phyloP scores from a whole-genome alignment of 2,329 filamentous ascomycete species.

The Aspergillus floridensis region DNA sequence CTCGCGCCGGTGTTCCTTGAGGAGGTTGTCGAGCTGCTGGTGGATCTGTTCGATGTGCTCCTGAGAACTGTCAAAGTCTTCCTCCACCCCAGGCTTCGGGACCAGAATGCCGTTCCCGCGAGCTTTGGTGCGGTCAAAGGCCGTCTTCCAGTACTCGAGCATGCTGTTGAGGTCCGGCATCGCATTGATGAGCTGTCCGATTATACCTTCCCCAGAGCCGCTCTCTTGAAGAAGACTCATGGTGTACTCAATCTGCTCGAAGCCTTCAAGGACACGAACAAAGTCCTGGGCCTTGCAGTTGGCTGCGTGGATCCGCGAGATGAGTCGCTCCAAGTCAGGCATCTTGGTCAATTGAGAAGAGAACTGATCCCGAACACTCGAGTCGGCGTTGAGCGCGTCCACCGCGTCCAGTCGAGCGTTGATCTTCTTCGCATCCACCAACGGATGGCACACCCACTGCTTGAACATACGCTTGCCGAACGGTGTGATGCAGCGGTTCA shows the following conservation, averaged over 20 bases:
- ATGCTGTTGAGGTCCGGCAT: slow-evolving; percentile 81
- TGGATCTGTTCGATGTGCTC: slow-evolving; percentile 74
- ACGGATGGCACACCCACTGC: slow-evolving; percentile 94
- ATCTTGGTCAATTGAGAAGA: slow-evolving; percentile 84
- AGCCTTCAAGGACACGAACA: slow-evolving; percentile 87
- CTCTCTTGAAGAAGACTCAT: slow-evolving; percentile 74
- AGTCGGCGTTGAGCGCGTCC: slow-evolving; percentile 83
- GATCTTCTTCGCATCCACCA: slow-evolving; percentile 82
- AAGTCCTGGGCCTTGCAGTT: slow-evolving; percentile 91
- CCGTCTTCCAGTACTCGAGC: slow-evolving; percentile 82
- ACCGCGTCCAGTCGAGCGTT: slow-evolving; percentile 93
- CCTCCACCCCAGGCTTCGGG: slow-evolving; percentile 81
- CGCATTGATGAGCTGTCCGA: slow-evolving; percentile 74
- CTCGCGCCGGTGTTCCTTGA: slow-evolving; percentile 69
- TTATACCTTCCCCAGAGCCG: slow-evolving; percentile 74
- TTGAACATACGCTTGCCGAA: slow-evolving; percentile 96
- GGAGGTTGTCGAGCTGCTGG: slow-evolving; percentile 65
- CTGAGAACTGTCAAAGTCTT: slow-evolving; percentile 85
- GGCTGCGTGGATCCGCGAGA: slow-evolving; percentile 90
- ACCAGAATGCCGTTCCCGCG: slow-evolving; percentile 78
- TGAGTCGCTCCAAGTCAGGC: slow-evolving; percentile 89
- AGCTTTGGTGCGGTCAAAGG: slow-evolving; percentile 80
- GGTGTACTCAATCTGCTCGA: slow-evolving; percentile 96
- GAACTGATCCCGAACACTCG: slow-evolving; percentile 78
- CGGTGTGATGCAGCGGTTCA: slow-evolving; percentile 92